Conservation (phyloP, 2,329 filamentous ascomycete species). For the Arthrinium puccinioides region DNA sequence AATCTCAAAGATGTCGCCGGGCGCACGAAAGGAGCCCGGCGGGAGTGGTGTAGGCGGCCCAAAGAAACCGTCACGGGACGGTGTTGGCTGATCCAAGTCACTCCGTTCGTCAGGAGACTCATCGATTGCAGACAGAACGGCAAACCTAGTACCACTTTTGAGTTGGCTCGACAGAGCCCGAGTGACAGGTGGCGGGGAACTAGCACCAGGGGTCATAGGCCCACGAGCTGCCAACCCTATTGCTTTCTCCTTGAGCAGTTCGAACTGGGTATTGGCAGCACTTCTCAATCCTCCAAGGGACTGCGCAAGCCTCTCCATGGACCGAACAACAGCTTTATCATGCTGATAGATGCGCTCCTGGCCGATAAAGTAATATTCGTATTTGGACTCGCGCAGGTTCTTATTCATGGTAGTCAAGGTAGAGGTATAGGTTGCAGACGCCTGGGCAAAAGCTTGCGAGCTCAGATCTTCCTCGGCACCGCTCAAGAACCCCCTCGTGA, state of each 20-base stretch:
- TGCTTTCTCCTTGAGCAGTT: conserved; percentile 62
- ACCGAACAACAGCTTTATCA: conserved; percentile 73
- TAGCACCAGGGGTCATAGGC: conserved; percentile 22
- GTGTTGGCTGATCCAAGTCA: conserved; percentile 33
- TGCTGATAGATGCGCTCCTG: conserved; percentile 72
- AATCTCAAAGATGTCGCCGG: conserved; percentile 81
- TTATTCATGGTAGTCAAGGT: conserved; percentile 66
- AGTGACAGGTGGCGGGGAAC: conserved; percentile 20
- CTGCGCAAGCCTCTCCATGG: conserved; percentile 77
- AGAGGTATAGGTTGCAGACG: conserved; percentile 56
- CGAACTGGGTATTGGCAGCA: conserved; percentile 83
- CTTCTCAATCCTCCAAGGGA: conserved; percentile 86
- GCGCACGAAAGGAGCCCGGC: conserved; percentile 39
- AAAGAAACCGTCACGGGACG: conserved; percentile 5
- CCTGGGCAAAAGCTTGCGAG: conserved; percentile 55
- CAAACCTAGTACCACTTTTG: conserved; percentile 32
- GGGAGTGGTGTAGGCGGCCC: conserved; percentile 8
- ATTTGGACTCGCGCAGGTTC: conserved; percentile 76
- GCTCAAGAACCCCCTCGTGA: conserved; percentile 75
- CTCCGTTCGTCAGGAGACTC: conserved; percentile 52
- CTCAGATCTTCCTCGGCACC: conserved; percentile 73
- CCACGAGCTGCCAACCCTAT: conserved; percentile 20
- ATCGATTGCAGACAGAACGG: conserved; percentile 52
- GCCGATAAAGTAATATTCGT: conserved; percentile 79
- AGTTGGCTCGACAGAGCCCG: conserved; percentile 14